phyloP scores from a whole-genome alignment of 495 filamentous ascomycete species.

The Podospora fimiseda region DNA sequence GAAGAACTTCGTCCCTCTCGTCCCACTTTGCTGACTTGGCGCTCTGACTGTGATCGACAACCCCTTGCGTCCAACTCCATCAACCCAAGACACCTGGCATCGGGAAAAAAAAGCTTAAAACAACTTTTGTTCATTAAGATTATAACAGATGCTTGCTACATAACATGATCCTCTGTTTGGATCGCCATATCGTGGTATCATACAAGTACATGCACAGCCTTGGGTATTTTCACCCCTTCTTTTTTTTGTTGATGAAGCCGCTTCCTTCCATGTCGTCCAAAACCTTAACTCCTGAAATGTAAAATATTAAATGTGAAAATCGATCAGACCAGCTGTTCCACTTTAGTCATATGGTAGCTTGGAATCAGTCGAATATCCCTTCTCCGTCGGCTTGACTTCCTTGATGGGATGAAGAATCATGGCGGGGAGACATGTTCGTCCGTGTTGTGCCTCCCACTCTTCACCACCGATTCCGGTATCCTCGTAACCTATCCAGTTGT shows the following conservation, averaged over 20 bases:
- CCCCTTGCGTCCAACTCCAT: not conserved
- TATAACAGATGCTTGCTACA: not conserved
- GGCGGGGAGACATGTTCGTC: conserved; percentile 49
- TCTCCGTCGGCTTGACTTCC: conserved; percentile 38
- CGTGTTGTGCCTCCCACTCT: conserved; percentile 47
- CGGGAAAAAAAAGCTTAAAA: not conserved
- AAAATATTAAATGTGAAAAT: not conserved
- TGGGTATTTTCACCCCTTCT: not conserved
- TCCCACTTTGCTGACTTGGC: not conserved
- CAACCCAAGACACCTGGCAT: not conserved
- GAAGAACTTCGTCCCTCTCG: not conserved
- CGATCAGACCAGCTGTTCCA: not conserved
- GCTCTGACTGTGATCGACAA: not conserved
- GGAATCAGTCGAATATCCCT: conserved; percentile 30
- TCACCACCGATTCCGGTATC: conserved; percentile 43
- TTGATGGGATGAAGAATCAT: conserved; percentile 53
- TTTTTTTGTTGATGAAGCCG: not conserved
- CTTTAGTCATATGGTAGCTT: conserved; percentile 19
- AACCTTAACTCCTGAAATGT: not conserved
- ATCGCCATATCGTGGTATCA: not conserved
- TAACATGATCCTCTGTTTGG: not conserved
- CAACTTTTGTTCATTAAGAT: not conserved
- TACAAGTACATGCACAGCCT: not conserved
- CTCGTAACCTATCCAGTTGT: conserved; percentile 57
- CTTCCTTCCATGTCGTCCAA: not conserved